Conservation (phyloP, 345 rosid genomes). For the Citrus trifoliata region DNA sequence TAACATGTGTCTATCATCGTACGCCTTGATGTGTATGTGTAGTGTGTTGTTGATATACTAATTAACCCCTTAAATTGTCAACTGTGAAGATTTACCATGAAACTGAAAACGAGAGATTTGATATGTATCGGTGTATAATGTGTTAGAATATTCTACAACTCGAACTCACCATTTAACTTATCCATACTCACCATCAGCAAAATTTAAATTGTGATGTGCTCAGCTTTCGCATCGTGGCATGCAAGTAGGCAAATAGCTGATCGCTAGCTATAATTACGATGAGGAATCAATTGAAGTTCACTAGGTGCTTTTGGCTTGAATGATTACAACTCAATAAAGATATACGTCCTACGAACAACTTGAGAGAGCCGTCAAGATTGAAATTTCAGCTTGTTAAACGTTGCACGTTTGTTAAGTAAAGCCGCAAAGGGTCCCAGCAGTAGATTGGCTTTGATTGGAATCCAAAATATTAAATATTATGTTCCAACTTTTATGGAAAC, state of each 20-base stretch:
- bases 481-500: conserved; percentile 31
- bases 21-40: neutral
- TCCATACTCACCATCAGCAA: neutral
- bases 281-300: neutral
- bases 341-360: neutral
- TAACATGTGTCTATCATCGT: neutral
- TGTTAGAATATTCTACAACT: no score
- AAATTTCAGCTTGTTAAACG: neutral
- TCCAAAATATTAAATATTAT: conserved; percentile 17
- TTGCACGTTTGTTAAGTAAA: neutral
- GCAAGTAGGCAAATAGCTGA: neutral
- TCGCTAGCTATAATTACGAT: neutral
- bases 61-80: no score
- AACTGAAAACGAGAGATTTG: neutral
- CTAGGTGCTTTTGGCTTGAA: neutral
- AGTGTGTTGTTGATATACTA: neutral
- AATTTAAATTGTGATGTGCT: neutral
- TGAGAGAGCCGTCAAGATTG: neutral
- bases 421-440: neutral
- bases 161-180: no score
- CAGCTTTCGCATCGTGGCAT: no score
- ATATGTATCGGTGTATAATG: neutral
- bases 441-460: neutral
- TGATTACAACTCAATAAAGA: neutral
- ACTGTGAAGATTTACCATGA: neutral